Percentiles rank a stretch among this genome's conserved stretches.
Conservation (phyloP, 441 rosid species). For the Gossypium schwendimanii region DNA sequence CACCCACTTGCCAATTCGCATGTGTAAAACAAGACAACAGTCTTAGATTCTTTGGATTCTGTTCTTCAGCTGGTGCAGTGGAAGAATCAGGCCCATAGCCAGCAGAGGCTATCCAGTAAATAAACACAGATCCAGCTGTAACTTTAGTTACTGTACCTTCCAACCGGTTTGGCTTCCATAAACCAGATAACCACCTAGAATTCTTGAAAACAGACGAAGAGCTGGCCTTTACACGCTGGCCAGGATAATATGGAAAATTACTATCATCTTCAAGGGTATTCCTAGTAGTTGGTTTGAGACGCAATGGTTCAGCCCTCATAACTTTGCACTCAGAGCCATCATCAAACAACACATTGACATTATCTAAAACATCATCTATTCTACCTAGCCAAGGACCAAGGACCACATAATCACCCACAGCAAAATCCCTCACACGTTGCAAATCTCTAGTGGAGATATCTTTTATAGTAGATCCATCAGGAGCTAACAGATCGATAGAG, state of each 20-base stretch:
- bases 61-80: constrained; percentile 83
- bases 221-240: constrained; percentile 86
- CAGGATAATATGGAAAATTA: constrained; percentile 78
- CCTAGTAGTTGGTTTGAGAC: constrained; percentile 31
- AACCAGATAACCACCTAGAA: constrained; percentile 76
- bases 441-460: constrained; percentile 61
- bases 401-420: constrained; percentile 82
- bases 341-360: constrained; percentile 85
- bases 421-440: constrained; percentile 78
- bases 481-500: constrained; percentile 61
- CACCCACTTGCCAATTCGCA: constrained; percentile 95
- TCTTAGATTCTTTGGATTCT: constrained; percentile 76
- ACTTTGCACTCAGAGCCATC: constrained; percentile 94
- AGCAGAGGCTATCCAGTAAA: constrained; percentile 96
- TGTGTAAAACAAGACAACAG: constrained; percentile 78
- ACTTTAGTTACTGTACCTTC: constrained; percentile 95
- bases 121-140: constrained; percentile 68
- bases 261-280: constrained; percentile 79
- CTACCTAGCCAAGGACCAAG: constrained; percentile 93
- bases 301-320: constrained; percentile 62
- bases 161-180: constrained; percentile 78
- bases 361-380: constrained; percentile 85
- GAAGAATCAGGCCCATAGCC: constrained; percentile 85
- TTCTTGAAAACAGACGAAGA: constrained; percentile 78
- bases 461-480: constrained; percentile 55